Evolutionary conservation across 768 basidiomycete genomes (phyloP), one percentile per base, ranked within the genome.

Genomic region (Macrolepiota fuliginosa): DNA sequence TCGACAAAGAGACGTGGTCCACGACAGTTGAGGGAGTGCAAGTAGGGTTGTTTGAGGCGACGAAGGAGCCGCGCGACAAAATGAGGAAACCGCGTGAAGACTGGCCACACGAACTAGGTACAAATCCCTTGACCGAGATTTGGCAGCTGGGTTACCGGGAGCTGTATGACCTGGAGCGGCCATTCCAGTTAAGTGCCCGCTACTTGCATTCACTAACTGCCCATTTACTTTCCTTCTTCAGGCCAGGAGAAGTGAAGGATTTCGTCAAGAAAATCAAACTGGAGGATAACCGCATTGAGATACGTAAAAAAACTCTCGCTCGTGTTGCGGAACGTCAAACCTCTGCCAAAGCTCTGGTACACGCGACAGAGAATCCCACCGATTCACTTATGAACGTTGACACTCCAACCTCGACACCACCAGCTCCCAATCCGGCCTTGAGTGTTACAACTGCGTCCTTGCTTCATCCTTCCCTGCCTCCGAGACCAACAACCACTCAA

Each of bases 131-230:
- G 69, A 90, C 89, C 2, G 90, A 92, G 63, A 89, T 92, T 29
- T 94, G 92, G 92, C 83, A 86, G 60, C 85, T 90, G 86, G 91
- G 92, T 15, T 92, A 88, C 68, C 77, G 84, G 63, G 83, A 84
- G 53, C 68, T 90, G 58, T 57, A 66, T 10, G 88, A 92, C 71
- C 71, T 92, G 27, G 78, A 89, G 68, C 82, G 77, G 61, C 85
- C 85, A 11, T 88, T 87, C 80, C 82, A 81, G 91, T 90, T 67
- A 71, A 81, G 75, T 64, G 54, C 66, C 49, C 27, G 46, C 49
- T 46, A 13, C 32, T 49, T 54, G 47, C 17, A 46, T 42, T 42
- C 58, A 42, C 40, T 62, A 62, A 29, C 67, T 55, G 13, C 52
- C 55, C 9, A 32, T 42, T 32, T 7, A 32, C 7, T 24, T 60